Evolutionary conservation across 164 flowering plant species (phyloP).

Genomic region (Platanus orientalis): DNA sequence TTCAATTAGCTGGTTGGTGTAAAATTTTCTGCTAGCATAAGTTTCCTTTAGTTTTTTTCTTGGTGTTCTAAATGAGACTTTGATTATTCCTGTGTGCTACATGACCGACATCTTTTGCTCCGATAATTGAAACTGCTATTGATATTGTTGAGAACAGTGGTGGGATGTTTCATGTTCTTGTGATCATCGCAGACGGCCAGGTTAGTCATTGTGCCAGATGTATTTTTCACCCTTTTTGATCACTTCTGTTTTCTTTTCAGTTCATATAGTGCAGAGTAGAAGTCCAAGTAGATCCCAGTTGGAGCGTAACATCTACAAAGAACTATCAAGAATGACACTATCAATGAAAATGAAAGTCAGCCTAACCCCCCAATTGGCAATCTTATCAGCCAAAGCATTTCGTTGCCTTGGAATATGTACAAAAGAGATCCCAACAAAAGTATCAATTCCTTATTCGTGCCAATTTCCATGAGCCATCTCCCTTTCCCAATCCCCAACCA

Average conservation of each 20-base stretch:
- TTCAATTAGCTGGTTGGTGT: slow-evolving; percentile 49
- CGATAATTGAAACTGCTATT: slow-evolving; percentile 38
- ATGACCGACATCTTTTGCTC: slow-evolving; percentile 54
- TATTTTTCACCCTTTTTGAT: too few relatives aligned
- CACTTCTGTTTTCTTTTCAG: neutral
- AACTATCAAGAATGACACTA: too few relatives aligned
- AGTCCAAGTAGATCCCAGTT: neutral
- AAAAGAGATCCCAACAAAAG: too few relatives aligned
- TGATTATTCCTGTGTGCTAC: slow-evolving; percentile 1
- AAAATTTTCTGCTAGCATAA: too few relatives aligned
- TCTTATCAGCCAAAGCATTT: too few relatives aligned
- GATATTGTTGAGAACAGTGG: slow-evolving; percentile 40
- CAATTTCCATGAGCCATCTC: too few relatives aligned
- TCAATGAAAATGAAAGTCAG: too few relatives aligned
- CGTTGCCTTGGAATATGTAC: too few relatives aligned
- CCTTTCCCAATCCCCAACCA: too few relatives aligned
- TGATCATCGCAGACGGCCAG: slow-evolving; percentile 54
- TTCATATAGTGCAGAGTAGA: neutral
- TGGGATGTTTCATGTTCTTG: slow-evolving; percentile 47
- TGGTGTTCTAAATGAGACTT: neutral
- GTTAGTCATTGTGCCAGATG: slow-evolving; percentile 14
- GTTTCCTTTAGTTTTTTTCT: neutral
- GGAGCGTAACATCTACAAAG: too few relatives aligned
- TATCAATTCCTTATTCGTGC: too few relatives aligned
- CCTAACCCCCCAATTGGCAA: too few relatives aligned